These are phyloP conservation scores for Hortaea sp. DNA, from an alignment of 2,329 filamentous ascomycete species.

Conservation along the genomic window DNA sequence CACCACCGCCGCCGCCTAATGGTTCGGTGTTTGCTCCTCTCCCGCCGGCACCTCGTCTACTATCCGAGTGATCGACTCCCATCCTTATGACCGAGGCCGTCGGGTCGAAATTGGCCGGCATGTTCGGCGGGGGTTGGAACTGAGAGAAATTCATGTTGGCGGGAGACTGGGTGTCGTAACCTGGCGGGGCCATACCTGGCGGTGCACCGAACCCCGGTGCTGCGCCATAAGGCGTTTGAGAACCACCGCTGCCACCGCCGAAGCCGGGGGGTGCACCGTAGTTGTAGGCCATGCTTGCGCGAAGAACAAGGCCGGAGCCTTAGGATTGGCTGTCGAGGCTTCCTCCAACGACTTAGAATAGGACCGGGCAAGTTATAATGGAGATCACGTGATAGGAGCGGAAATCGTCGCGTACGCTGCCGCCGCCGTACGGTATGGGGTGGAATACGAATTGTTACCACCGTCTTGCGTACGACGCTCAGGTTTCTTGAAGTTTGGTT, in stretches of 20 bases:
- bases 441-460: too few species aligned
- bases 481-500: too few species aligned
- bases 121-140: constrained; percentile 81
- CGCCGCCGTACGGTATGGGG: too few species aligned
- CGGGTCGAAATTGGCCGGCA: constrained; percentile 94
- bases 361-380: too few species aligned
- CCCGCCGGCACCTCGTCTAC: constrained; percentile 3
- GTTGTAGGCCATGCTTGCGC: constrained; percentile 5
- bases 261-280: constrained; percentile 38
- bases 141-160: constrained; percentile 57
- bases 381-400: too few species aligned
- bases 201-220: constrained; percentile 72
- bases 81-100: constrained; percentile 92
- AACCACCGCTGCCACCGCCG: constrained; percentile 50
- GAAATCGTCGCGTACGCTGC: too few species aligned
- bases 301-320: too few species aligned
- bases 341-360: too few species aligned
- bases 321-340: too few species aligned
- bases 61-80: constrained; percentile 46
- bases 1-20: constrained; percentile 14
- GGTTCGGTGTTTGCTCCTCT: constrained; percentile 29
- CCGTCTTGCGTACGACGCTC: too few species aligned
- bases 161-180: constrained; percentile 59
- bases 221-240: constrained; percentile 62
- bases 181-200: constrained; percentile 52